These are phyloP conservation scores for Tulasnella sp. DNA, from an alignment of 768 basidiomycete genomes.

Conservation along the genomic window DNA sequence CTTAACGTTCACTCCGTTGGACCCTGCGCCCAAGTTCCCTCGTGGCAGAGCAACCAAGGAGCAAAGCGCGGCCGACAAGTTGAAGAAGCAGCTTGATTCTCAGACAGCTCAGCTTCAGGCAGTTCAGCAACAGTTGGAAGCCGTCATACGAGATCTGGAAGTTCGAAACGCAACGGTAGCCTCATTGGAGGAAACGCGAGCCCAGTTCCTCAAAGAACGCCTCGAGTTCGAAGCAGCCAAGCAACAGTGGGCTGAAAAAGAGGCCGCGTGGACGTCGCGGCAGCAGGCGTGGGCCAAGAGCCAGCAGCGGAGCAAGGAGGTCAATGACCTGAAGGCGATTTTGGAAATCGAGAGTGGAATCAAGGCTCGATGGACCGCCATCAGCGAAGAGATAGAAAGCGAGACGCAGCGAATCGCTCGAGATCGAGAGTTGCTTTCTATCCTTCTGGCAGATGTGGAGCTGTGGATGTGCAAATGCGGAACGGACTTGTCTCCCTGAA, in stretches of 20 bases:
- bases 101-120: conserved; percentile 6
- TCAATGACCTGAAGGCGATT: neutral
- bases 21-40: neutral
- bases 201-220: neutral
- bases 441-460: neutral
- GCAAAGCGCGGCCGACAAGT: neutral
- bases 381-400: neutral
- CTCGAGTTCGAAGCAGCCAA: neutral
- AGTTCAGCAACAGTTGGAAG: neutral
- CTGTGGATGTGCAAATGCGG: neutral
- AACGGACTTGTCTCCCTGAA: neutral
- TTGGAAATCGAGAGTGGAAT: neutral
- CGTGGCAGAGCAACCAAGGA: neutral
- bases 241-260: neutral
- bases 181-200: neutral
- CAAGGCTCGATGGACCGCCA: neutral
- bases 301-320: neutral
- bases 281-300: neutral
- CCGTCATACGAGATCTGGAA: neutral
- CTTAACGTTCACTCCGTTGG: neutral
- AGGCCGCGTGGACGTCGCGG: neutral
- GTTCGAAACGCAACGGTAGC: neutral
- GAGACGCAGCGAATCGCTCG: neutral
- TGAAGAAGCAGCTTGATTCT: neutral
- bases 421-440: neutral